A percentile compares a stretch with the other conserved stretches of the same genome.
phyloP scores from a whole-genome alignment of 2,329 filamentous ascomycete genomes.

The Pseudofabraea citricarpa region DNA sequence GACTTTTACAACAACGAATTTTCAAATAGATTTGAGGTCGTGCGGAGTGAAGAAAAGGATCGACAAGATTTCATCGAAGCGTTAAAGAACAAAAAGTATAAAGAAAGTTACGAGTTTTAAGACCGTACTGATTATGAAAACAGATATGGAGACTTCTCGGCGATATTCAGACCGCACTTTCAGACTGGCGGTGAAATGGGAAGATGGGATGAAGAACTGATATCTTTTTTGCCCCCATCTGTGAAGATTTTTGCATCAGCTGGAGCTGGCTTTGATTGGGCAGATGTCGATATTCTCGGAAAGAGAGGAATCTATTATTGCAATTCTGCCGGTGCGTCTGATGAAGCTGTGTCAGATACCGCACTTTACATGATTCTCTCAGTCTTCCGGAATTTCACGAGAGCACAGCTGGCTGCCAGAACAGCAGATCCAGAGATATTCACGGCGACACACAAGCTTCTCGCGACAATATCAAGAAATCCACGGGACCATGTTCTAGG shows the following conservation, averaged over 20 bases:
- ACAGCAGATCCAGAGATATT: conserved; percentile 32
- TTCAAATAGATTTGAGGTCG: conserved; percentile 30
- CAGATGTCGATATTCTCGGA: conserved; percentile 51
- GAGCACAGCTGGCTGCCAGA: conserved; percentile 41
- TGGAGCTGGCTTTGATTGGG: conserved; percentile 57
- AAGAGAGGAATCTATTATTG: conserved; percentile 59
- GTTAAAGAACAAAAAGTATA: conserved; percentile 32
- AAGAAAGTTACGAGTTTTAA: too few relatives aligned
- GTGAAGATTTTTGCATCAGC: conserved; percentile 52
- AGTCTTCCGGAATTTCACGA: conserved; percentile 46
- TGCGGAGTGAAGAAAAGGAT: conserved; percentile 42
- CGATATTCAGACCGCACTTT: conserved; percentile 51
- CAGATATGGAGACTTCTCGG: conserved; percentile 46
- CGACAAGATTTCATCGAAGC: conserved; percentile 41
- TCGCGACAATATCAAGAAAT: conserved; percentile 56
- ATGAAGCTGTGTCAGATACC: conserved; percentile 66
- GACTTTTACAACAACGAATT: conserved; percentile 5
- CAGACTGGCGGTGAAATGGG: conserved; percentile 58
- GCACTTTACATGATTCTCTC: conserved; percentile 62
- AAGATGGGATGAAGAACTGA: conserved; percentile 51
- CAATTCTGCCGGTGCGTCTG: conserved; percentile 61
- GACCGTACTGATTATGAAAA: too few relatives aligned
- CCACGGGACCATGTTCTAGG: conserved; percentile 54
- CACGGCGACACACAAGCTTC: conserved; percentile 49
- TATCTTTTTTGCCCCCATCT: conserved; percentile 43